phyloP scores from a whole-genome alignment of 495 filamentous ascomycete species.

The Xylaria nigripes region DNA sequence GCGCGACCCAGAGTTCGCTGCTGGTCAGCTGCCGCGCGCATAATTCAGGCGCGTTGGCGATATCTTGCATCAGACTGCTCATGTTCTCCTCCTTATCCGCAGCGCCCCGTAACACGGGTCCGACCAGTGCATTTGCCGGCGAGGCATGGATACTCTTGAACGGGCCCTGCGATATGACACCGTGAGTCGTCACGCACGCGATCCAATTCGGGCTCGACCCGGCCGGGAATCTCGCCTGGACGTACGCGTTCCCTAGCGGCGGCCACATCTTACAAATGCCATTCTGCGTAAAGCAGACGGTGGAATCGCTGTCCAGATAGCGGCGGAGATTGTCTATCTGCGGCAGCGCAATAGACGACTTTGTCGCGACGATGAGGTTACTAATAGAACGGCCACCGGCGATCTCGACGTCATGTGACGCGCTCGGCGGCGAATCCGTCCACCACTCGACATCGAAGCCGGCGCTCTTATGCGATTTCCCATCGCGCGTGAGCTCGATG shows the following conservation, averaged over 20 bases:
- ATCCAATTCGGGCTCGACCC: constrained; percentile 55
- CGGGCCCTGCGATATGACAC: constrained; percentile 46
- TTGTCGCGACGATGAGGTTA: constrained; percentile 66
- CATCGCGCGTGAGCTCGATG: constrained; percentile 26
- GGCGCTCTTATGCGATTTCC: constrained; percentile 24
- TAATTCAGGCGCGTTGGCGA: constrained; percentile 29
- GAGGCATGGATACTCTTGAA: constrained; percentile 61
- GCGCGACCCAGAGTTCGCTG: constrained; percentile 45
- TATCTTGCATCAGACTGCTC: constrained; percentile 18
- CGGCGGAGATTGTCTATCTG: constrained; percentile 53
- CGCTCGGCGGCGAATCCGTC: constrained; percentile 25
- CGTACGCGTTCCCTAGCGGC: constrained; percentile 41
- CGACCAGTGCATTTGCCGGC: constrained; percentile 41
- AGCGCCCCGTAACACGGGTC: constrained; percentile 23
- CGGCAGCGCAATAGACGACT: constrained; percentile 51
- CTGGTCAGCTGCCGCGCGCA: constrained; percentile 36
- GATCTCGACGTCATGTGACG: constrained; percentile 13
- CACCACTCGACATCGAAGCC: constrained; percentile 49
- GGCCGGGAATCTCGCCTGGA: constrained; percentile 23
- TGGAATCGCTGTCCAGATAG: constrained; percentile 53
- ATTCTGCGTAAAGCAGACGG: constrained; percentile 73
- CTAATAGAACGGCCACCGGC: constrained; percentile 42
- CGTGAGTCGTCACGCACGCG: constrained; percentile 64
- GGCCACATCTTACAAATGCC: constrained; percentile 68
- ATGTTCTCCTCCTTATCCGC: neutral